Percentiles rank a stretch among this genome's conserved stretches.
These are phyloP conservation scores for Alternaria sp. DNA, from an alignment of 2,329 filamentous ascomycete species.

Conservation along the genomic window DNA sequence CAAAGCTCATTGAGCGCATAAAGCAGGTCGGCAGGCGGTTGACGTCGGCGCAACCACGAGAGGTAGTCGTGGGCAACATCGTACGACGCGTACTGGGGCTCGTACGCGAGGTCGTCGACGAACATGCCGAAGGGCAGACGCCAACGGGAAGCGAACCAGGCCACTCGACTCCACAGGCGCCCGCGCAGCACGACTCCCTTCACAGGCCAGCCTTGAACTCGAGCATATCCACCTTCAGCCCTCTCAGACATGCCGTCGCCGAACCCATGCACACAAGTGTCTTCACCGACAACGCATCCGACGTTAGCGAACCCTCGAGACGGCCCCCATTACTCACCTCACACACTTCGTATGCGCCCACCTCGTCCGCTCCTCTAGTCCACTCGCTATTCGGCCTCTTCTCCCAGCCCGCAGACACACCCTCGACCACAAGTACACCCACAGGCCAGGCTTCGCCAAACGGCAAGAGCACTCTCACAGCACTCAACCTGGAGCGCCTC, in stretches of 20 bases:
- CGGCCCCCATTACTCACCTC: slow-evolving; percentile 71
- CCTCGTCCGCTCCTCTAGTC: slow-evolving; percentile 61
- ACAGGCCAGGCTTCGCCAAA: slow-evolving; percentile 62
- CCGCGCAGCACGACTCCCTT: slow-evolving; percentile 47
- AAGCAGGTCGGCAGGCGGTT: slow-evolving; percentile 80
- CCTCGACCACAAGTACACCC: slow-evolving; percentile 59
- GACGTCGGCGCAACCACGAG: slow-evolving; percentile 83
- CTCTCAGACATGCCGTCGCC: slow-evolving; percentile 55
- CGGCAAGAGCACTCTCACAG: slow-evolving; percentile 50
- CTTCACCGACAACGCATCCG: slow-evolving; percentile 44
- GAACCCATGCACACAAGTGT: slow-evolving; percentile 46
- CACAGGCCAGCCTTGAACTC: slow-evolving; percentile 51
- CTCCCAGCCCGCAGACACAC: slow-evolving; percentile 69
- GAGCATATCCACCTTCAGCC: slow-evolving; percentile 58
- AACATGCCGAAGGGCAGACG: slow-evolving; percentile 74
- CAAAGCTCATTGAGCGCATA: slow-evolving; percentile 81
- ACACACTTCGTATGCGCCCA: slow-evolving; percentile 68
- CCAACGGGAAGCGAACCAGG: slow-evolving; percentile 65
- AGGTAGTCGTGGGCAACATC: slow-evolving; percentile 94
- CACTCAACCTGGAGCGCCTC: slow-evolving; percentile 51
- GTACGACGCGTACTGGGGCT: slow-evolving; percentile 88
- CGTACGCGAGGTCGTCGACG: slow-evolving; percentile 89
- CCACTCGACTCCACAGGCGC: slow-evolving; percentile 56
- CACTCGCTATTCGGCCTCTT: slow-evolving; percentile 91
- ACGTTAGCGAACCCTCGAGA: slow-evolving; percentile 48